Evolutionary conservation across 1,284 basidiomycete genomes (phyloP), one percentile per base, ranked within the genome.

Genomic region (Ganoderma sinense): DNA sequence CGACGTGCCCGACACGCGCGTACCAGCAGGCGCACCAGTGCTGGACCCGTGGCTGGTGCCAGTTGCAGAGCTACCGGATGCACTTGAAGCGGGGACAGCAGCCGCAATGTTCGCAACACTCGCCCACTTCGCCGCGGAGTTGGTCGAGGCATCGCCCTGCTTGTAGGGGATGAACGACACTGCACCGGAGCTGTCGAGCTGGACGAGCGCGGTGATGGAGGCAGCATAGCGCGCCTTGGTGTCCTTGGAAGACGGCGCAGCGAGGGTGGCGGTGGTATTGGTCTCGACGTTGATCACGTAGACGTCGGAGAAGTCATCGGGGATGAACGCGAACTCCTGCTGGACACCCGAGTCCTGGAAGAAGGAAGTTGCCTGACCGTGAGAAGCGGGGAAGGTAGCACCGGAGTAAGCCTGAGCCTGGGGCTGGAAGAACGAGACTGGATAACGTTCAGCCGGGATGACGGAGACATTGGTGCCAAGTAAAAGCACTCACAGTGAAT

Each of bases 241-340:
- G 79, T 96, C 94, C 77, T 93, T 89, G 18, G 84, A 83, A 0
- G 87, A 78, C 0, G 95, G 94, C 33, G 90, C 92, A 18, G 90
- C 83, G 56, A 96, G 84, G 3, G 86, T 84, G 75, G 91, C 87
- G 1, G 95, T 97, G 26, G 89, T 88, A 84, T 97, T 97, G 77
- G 86, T 89, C 88, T 89, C 86, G 62, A 94, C 92, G 76, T 94
- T 92, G 78, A 95, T 85, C 64, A 97, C 87, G 78, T 93, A 97
- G 23, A 93, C 91, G 39, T 86, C 84, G 13, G 92, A 93, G 66
- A 90, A 90, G 77, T 96, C 94, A 79, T 93, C 88, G 45, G 95
- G 95, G 68, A 97, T 87, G 82, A 91, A 97, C 2, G 92, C 93
- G 79, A 96, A 94, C 78, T 94, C 90, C 76, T 91, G 86, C 76